A percentile compares a stretch with the other conserved stretches of the same genome.
Conservation (phyloP, 192 early-diverging fungal genomes). For the Martensiomyces pterosporus region DNA sequence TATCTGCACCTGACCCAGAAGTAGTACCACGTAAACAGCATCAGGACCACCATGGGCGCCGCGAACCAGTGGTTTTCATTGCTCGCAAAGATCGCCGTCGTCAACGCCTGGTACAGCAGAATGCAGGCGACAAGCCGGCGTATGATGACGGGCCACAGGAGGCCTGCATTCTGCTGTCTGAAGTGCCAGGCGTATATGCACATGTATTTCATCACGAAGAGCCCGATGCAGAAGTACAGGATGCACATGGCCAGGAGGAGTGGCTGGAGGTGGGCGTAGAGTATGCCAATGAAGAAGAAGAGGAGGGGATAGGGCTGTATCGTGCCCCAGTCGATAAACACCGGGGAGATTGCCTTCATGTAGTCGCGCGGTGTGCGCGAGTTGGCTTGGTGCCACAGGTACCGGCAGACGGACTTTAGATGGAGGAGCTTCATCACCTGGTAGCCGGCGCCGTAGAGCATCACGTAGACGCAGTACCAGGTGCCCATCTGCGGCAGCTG, state of each 20-base stretch:
- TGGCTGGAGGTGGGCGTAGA: conserved; percentile 72
- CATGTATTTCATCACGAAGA: conserved; percentile 72
- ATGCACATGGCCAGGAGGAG: conserved; percentile 66
- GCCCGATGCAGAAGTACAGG: conserved; percentile 61
- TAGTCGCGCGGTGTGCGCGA: conserved; percentile 71
- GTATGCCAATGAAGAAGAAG: conserved; percentile 66
- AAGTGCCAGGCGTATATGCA: conserved; percentile 74
- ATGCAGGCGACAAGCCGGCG: conserved; percentile 62
- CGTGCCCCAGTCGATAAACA: conserved; percentile 63
- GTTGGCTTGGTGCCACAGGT: conserved; percentile 28
- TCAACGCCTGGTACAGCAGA: conserved; percentile 60
- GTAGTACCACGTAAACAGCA: conserved; percentile 45
- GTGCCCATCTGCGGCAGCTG: conserved; percentile 68
- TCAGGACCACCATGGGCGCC: conserved; percentile 40
- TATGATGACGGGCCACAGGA: conserved; percentile 68
- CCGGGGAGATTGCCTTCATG: conserved; percentile 64
- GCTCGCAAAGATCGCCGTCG: conserved; percentile 60
- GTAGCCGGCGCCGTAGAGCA: conserved; percentile 67
- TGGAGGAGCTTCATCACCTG: conserved; percentile 65
- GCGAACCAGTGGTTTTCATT: conserved; percentile 48
- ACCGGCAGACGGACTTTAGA: conserved; percentile 56
- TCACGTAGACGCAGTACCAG: conserved; percentile 72
- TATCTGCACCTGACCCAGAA: conserved; percentile 35
- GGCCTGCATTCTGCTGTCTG: conserved; percentile 63
- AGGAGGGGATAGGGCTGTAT: conserved; percentile 66